A percentile compares a stretch with the other conserved stretches of the same genome.
Conservation (phyloP, 164 flowering plant species). For the Vitis rupestris region DNA sequence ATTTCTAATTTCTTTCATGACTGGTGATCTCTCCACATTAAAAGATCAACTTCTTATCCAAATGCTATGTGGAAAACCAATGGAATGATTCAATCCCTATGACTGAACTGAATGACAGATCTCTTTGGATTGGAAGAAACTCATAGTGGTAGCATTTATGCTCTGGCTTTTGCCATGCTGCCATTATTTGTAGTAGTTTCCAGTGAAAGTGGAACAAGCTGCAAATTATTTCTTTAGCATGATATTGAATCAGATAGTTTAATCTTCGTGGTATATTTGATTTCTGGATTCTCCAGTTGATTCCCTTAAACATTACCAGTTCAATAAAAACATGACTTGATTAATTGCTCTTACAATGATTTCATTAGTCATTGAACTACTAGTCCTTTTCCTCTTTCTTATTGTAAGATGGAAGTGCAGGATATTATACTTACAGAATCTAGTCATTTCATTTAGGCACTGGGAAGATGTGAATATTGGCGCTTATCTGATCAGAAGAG, state of each 20-base stretch:
- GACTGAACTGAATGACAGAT: background rate
- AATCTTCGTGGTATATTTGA: background rate
- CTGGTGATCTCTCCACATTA: background rate
- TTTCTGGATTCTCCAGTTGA: background rate
- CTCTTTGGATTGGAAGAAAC: background rate
- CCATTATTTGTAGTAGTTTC: too few species aligned
- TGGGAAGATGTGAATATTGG: slow-evolving; percentile 95
- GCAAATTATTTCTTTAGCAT: background rate
- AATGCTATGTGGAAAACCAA: background rate
- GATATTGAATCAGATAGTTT: background rate
- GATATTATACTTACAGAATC: background rate
- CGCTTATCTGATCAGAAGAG: slow-evolving; percentile 86
- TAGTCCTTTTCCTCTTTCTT: background rate
- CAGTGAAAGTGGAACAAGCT: too few species aligned
- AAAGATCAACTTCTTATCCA: background rate
- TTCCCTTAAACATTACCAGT: background rate
- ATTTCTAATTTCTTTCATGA: background rate
- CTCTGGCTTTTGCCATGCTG: too few species aligned
- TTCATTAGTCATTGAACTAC: background rate
- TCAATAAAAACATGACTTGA: background rate
- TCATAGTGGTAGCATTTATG: background rate
- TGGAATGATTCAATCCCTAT: background rate
- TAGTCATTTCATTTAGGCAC: slow-evolving; percentile 42
- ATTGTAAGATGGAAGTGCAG: background rate
- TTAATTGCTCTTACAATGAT: background rate